These are phyloP conservation scores for Saccharomyces hybrid DNA, from an alignment of 1,139 yeast genomes.

Conservation along the genomic window DNA sequence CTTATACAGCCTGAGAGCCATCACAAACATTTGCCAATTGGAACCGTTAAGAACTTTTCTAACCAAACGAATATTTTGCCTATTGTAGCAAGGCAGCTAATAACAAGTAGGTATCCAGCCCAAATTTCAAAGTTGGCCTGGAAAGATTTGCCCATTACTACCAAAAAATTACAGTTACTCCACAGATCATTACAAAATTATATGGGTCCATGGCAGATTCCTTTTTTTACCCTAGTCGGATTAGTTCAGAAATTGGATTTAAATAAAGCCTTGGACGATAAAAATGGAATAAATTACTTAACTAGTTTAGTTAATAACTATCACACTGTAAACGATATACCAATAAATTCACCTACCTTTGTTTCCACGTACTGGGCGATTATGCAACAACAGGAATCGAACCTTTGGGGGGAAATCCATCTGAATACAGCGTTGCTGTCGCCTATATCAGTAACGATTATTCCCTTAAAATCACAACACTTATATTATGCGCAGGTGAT, in stretches of 20 bases:
- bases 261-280: conserved; percentile 5
- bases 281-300: conserved; percentile 6
- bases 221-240: conserved; percentile 43
- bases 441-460: conserved; percentile 26
- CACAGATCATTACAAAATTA: conserved; percentile 47
- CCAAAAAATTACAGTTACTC: conserved; percentile 43
- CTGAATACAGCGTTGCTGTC: conserved; percentile 19
- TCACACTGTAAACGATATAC: not conserved
- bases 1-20: conserved; percentile 29
- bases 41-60: conserved; percentile 27
- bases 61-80: conserved; percentile 21
- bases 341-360: conserved; percentile 15
- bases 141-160: conserved; percentile 31
- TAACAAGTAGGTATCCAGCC: conserved; percentile 23
- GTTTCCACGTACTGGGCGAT: conserved; percentile 28
- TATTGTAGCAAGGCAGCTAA: conserved; percentile 25
- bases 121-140: conserved; percentile 31
- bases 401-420: conserved; percentile 28
- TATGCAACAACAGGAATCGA: conserved; percentile 22
- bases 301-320: conserved; percentile 1
- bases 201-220: conserved; percentile 43
- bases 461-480: conserved; percentile 22
- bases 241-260: conserved; percentile 32
- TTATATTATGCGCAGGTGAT: conserved; percentile 16
- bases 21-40: conserved; percentile 24